Evolutionary conservation across 768 basidiomycete genomes (phyloP), one percentile per base, ranked within the genome.

Genomic region (Boletus barrowsii): DNA sequence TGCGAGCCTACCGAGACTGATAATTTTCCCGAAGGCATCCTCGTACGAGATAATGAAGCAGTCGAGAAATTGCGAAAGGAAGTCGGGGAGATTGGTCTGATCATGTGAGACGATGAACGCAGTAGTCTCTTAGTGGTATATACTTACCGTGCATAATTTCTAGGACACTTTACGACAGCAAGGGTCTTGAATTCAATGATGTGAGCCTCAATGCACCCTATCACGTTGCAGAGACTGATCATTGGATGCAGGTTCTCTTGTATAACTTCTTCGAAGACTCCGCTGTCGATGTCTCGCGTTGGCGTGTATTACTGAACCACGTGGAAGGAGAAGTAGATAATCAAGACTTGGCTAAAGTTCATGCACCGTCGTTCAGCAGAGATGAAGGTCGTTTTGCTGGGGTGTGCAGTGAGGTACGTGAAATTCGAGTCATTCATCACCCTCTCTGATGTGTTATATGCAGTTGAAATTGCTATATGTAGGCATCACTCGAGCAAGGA

Each of bases 231-330:
- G 1, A 55, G 9, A 53, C 47, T 59, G 18, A 58, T 33, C 10
- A 3, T 26, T 18, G 10, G 20, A 41, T 42, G 0, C 52, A 88
- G 87, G 87, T 90, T 5, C 73, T 90, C 4, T 61, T 90, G 11
- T 89, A 84, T 60, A 83, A 90, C 57, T 89, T 89, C 68, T 90
- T 90, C 59, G 76, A 81, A 24, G 84, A 87, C 58, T 90, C 88
- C 0, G 59, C 62, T 0, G 68, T 79, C 3, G 77, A 77, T 39
- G 52, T 65, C 2, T 67, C 79, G 0, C 82, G 83, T 44, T 89
- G 87, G 87, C 73, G 83, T 10, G 73, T 86, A 2, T 69, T 87
- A 5, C 62, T 84, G 5, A 80, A 81, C 47, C 72, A 66, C 1
- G 49, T 76, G 0, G 64, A 72, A 33, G 63, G 67, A n/a, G 47